These are phyloP conservation scores for Apiospora phragmitis DNA, from an alignment of 2,329 filamentous ascomycete genomes.

Conservation along the genomic window DNA sequence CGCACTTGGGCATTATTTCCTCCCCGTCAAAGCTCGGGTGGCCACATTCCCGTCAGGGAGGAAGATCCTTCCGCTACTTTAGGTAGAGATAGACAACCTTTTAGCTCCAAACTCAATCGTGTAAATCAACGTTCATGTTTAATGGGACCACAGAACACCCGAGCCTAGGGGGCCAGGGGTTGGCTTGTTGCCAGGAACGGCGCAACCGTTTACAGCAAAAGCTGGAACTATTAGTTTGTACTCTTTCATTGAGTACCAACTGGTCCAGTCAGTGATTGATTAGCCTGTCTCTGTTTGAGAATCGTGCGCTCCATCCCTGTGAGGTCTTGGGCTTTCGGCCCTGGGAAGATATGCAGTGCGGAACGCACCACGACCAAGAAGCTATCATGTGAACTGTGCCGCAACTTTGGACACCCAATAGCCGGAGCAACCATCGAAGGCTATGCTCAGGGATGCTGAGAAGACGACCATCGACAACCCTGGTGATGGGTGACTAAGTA, in stretches of 20 bases:
- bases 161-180: not conserved
- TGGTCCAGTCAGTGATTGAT: not conserved
- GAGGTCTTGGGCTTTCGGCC: not conserved
- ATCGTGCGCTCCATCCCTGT: not conserved
- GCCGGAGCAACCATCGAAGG: not conserved
- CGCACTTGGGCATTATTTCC: not conserved
- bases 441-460: not conserved
- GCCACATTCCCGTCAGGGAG: not conserved
- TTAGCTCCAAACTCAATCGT: constrained; percentile 1
- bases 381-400: no score
- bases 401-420: not conserved
- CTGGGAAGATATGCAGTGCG: not conserved
- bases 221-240: not conserved
- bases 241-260: no score
- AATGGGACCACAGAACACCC: not conserved
- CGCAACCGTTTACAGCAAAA: not conserved
- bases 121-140: not conserved
- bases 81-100: not conserved
- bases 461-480: not conserved
- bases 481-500: not conserved
- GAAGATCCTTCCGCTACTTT: not conserved
- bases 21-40: not conserved
- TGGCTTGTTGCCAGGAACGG: not conserved
- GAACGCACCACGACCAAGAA: not conserved
- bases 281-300: not conserved